Evolutionary conservation across 257 asterid species (phyloP).

Genomic region (Capsicum baccatum): DNA sequence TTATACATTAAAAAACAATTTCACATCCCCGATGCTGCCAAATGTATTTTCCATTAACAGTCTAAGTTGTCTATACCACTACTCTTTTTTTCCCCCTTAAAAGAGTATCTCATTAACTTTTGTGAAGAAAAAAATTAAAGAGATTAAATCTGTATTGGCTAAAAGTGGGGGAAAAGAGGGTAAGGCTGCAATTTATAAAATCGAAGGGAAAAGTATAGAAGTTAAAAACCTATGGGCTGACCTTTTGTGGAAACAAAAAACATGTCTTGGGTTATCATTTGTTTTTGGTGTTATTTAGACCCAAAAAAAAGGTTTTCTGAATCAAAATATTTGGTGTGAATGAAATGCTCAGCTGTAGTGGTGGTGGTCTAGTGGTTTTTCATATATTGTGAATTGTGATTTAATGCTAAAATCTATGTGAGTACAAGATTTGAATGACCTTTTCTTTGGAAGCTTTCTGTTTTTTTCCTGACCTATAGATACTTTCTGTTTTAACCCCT

Average conservation of each 20-base stretch:
- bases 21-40: not conserved
- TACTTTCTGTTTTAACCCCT: not conserved
- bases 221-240: not conserved
- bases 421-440: not conserved
- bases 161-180: not conserved
- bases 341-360: not conserved
- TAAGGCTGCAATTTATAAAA: not conserved
- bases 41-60: not conserved
- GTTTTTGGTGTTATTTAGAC: slow-evolving; percentile 10
- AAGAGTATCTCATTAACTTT: not conserved
- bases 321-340: not conserved
- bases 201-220: slow-evolving; percentile 9
- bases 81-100: not conserved
- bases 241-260: not conserved
- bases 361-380: slow-evolving; percentile 5
- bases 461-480: too few species aligned
- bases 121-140: not conserved
- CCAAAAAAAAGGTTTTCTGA: not conserved
- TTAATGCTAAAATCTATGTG: slow-evolving; percentile 2
- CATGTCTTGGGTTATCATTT: slow-evolving; percentile 1
- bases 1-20: not conserved
- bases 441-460: not conserved
- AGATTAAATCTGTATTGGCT: not conserved
- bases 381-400: not conserved
- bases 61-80: not conserved